Conservation (phyloP, 495 filamentous ascomycete species). For the Podospora bellae-mahoneyi region DNA sequence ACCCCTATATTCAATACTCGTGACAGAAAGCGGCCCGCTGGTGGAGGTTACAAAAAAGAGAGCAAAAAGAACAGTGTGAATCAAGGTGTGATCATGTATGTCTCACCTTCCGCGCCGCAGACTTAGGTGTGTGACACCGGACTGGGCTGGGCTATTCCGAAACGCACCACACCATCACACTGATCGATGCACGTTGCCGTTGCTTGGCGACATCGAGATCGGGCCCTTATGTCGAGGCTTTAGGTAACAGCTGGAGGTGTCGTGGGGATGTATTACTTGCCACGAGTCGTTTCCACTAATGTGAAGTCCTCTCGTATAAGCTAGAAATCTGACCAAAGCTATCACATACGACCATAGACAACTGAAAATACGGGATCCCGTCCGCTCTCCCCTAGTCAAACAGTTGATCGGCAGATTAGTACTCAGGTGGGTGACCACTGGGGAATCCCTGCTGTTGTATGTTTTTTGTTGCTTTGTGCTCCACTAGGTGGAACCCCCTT, state of each 20-base stretch:
- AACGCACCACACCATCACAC: not conserved
- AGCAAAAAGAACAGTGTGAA: not conserved
- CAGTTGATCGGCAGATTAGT: conserved; percentile 38
- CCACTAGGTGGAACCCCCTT: not conserved
- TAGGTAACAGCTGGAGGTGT: not conserved
- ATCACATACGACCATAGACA: conserved; percentile 10
- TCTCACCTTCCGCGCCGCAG: not conserved
- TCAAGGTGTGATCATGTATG: not conserved
- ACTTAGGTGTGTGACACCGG: not conserved
- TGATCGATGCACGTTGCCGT: not conserved
- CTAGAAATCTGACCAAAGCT: not conserved
- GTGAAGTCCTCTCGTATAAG: not conserved
- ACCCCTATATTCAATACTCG: not conserved
- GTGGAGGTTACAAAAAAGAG: not conserved
- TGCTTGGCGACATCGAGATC: not conserved
- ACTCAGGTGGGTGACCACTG: conserved; percentile 41
- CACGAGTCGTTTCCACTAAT: not conserved
- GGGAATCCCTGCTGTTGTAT: conserved; percentile 45
- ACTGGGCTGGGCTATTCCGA: not conserved
- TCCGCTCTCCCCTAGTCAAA: conserved; percentile 52
- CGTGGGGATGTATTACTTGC: not conserved
- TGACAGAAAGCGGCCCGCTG: not conserved
- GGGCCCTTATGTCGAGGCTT: not conserved
- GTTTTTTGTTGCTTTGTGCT: conserved; percentile 26
- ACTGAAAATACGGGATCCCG: conserved; percentile 45